A percentile compares a stretch with the other conserved stretches of the same genome.
Evolutionary conservation across 495 filamentous ascomycete genomes (phyloP).

Genomic region (Jackrogersella minutella): DNA sequence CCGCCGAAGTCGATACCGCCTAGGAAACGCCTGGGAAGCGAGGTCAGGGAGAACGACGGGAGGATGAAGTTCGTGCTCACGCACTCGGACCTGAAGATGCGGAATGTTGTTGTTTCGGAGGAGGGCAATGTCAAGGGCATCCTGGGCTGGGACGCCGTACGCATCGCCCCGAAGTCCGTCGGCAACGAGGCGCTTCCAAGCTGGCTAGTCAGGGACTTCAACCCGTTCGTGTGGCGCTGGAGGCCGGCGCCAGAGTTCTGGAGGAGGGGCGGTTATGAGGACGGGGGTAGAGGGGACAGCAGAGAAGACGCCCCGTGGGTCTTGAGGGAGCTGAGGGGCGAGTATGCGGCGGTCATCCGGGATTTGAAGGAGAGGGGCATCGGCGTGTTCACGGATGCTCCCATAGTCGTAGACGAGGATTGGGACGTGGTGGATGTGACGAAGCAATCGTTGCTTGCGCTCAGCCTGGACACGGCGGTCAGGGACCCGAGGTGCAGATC

Average conservation of each 20-base stretch:
- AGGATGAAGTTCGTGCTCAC: conserved; percentile 33
- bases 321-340: conserved; percentile 26
- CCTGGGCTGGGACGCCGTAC: conserved; percentile 35
- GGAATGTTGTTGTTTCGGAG: conserved; percentile 31
- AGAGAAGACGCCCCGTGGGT: conserved; percentile 40
- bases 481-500: conserved; percentile 36
- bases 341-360: conserved; percentile 22
- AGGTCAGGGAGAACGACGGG: conserved; percentile 2
- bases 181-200: conserved; percentile 36
- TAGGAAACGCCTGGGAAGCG: too few relatives aligned
- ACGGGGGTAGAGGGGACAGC: conserved; percentile 3
- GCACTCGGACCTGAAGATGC: conserved; percentile 37
- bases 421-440: conserved; percentile 23
- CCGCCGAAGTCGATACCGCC: not conserved
- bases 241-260: conserved; percentile 22
- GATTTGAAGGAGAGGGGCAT: conserved; percentile 2
- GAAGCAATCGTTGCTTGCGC: conserved; percentile 38
- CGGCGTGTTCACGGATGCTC: not conserved
- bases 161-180: conserved; percentile 20
- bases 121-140: conserved; percentile 37
- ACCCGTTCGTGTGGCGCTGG: conserved; percentile 37
- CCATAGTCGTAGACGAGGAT: not conserved
- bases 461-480: conserved; percentile 32
- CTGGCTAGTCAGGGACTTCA: conserved; percentile 38
- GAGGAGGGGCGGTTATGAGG: not conserved